Evolutionary conservation across 257 asterid genomes (phyloP).

Genomic region (Penstemon newberryi): DNA sequence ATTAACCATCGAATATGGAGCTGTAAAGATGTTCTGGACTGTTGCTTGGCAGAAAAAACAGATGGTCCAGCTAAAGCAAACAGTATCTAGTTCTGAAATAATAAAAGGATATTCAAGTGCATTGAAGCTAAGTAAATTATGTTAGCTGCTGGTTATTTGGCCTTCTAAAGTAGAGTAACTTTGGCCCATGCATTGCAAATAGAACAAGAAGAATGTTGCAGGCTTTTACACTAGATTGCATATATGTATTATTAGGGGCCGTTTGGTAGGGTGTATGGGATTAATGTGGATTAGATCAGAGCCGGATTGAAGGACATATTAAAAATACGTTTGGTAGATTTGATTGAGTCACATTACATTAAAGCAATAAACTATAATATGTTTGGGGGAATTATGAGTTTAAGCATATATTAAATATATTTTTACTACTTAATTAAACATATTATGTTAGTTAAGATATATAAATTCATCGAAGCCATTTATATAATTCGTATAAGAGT

Average conservation of each 20-base stretch:
- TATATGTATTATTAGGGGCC: conserved; percentile 17
- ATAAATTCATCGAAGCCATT: too few species aligned
- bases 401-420: too few species aligned
- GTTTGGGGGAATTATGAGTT: too few species aligned
- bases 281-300: too few species aligned
- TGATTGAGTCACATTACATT: too few species aligned
- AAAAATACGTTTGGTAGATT: too few species aligned
- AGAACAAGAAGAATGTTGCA: conserved; percentile 4
- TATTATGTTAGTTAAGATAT: too few species aligned
- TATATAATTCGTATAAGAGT: too few species aligned
- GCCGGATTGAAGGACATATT: too few species aligned
- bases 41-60: neutral
- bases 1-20: neutral
- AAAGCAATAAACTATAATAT: too few species aligned
- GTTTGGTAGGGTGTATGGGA: too few species aligned
- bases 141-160: neutral
- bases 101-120: neutral
- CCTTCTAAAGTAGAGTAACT: neutral
- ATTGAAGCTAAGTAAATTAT: neutral
- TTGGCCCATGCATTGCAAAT: neutral
- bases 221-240: conserved; percentile 18
- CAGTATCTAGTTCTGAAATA: neutral
- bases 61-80: neutral
- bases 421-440: too few species aligned
- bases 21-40: neutral